Base-by-base conservation (phyloP, 345 rosid species). In the Moricandia moricandioides region DNA sequence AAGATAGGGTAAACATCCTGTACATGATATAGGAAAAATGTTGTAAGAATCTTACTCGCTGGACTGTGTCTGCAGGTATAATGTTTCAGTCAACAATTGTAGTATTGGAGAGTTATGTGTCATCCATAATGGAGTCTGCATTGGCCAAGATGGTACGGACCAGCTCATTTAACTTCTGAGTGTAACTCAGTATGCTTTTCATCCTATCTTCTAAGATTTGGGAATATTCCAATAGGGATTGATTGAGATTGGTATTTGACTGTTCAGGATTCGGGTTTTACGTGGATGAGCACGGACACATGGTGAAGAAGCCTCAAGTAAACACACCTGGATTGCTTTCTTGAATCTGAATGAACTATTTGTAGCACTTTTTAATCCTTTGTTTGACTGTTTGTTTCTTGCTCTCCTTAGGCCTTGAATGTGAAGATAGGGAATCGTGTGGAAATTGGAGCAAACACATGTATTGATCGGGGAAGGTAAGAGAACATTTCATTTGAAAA, bases 401-500 rank as follows among this genome's bases (percentile, higher is more conserved):
- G 39, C 21, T 47, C 40, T 71, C 30, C 35, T 26, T 80, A 92
- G 98, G 73, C 77, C 72, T 79, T 92, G 70, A 70, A 75, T 75
- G 91, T 83, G 72, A 83, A 73, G 83, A 85, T 92, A 77, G 96
- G 92, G 55, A 69, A 82, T 73, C 82, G 85, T 77, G 94, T 92
- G 47, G 96, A 92, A 80, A 87, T 92, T 39, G 98, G 98, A 61
- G 94, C 96, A 68, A 88, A 88, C 65, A 79, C 95, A 72, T 92
- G 98, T 82, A 84, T 92, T 70, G 98, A 92, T 31, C 79, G 95
- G 56, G 98, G 98, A 82, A 92, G 96, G 98, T 89, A 61, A 8
- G 40, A 24, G 18, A 35, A n/a, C 13, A 17, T 49, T 14, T 60
- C 54, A 6, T 47, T 52, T 27, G 6, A 34, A 29, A 65, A 0